Percentiles rank a stretch among this genome's conserved stretches.
Evolutionary conservation across 2,329 filamentous ascomycete species (phyloP).

Genomic region (Nectriaceae sp.): DNA sequence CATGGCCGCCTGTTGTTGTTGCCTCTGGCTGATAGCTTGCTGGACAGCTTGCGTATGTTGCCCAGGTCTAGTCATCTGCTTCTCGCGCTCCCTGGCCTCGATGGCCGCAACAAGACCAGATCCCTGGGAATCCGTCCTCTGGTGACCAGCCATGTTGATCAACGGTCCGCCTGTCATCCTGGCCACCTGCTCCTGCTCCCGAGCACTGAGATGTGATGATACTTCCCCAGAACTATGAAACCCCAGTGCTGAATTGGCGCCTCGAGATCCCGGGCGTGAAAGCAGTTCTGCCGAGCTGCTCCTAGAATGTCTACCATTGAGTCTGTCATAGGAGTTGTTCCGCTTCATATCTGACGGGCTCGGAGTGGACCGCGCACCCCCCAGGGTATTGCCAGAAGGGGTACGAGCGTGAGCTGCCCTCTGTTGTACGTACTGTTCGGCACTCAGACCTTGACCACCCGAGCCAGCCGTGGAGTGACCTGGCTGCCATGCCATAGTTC

Average conservation of each 20-base stretch:
- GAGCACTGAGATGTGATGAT: slow-evolving; percentile 70
- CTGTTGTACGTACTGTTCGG: slow-evolving; percentile 84
- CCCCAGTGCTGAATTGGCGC: slow-evolving; percentile 53
- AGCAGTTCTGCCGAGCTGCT: slow-evolving; percentile 50
- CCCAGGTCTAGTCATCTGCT: slow-evolving; percentile 68
- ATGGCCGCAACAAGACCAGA: slow-evolving; percentile 76
- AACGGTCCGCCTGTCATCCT: slow-evolving; percentile 77
- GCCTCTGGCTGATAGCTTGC: slow-evolving; percentile 21
- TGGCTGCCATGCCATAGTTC: slow-evolving; percentile 80
- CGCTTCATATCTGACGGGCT: slow-evolving; percentile 37
- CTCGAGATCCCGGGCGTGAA: slow-evolving; percentile 59
- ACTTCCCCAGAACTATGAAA: slow-evolving; percentile 43
- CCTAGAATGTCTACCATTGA: slow-evolving; percentile 39
- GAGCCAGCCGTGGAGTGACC: slow-evolving; percentile 55
- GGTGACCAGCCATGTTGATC: slow-evolving; percentile 62
- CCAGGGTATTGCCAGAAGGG: slow-evolving; percentile 51
- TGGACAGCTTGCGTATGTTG: slow-evolving; percentile 45
- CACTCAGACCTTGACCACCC: slow-evolving; percentile 58
- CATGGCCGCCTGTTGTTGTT: slow-evolving; percentile 60
- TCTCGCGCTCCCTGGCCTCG: slow-evolving; percentile 77
- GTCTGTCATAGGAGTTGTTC: slow-evolving; percentile 43
- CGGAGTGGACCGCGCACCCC: slow-evolving; percentile 25
- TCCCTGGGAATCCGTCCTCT: slow-evolving; percentile 52
- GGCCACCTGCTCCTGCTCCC: slow-evolving; percentile 88
- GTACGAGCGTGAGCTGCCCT: slow-evolving; percentile 66